Base-by-base conservation (phyloP, 495 filamentous ascomycete species). In the Lichina pygmaea region DNA sequence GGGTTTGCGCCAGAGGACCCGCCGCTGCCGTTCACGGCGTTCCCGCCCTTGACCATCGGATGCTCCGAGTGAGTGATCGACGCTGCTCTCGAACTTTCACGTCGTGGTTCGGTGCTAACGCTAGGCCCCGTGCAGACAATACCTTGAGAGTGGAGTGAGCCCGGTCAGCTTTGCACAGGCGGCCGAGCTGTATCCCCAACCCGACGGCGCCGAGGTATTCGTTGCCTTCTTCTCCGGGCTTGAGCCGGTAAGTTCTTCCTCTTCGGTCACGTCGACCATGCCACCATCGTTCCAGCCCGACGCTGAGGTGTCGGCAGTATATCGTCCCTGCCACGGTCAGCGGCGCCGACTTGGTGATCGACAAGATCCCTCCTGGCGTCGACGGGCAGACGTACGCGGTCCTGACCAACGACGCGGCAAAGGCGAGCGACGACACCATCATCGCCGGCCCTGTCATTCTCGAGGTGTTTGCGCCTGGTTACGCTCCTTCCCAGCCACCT, bases 21-120 rank as follows among this genome's bases (percentile, higher is more conserved):
- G 6, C 50, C 54, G 15, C 62, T 77, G 0, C 68, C 70, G 8
- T 64, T 78, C 45, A 73, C 66, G 55, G 63, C 72, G 3, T 77
- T 73, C 59, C 65, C 69, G 1, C 49, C 53, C 11, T 48, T 72
- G 11, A 11, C 13, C 11, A 5, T 39, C 36, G 36, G 13, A 11
- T 39, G 36, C 13, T 15, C 10, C 10, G 36, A 15, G 36, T 39
- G 13, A 39, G 36, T 39, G 13, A 15, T 39, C 36, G 2, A 50
- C 54, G n/a, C 43, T 58, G 24, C 43, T 41, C 12, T 15, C 44
- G 2, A 30, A 39, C 3, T 2, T 39, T 5, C 11, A 39, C 10
- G 2, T 11, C 36, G 5, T 39, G 36, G 36, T 4, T 4, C 24
- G 4, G 36, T 3, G 36, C 13, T n/a, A 43, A 16, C 33, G 37